Base-by-base conservation (phyloP, 106 monocot species). In the Iris macrosiphon region DNA sequence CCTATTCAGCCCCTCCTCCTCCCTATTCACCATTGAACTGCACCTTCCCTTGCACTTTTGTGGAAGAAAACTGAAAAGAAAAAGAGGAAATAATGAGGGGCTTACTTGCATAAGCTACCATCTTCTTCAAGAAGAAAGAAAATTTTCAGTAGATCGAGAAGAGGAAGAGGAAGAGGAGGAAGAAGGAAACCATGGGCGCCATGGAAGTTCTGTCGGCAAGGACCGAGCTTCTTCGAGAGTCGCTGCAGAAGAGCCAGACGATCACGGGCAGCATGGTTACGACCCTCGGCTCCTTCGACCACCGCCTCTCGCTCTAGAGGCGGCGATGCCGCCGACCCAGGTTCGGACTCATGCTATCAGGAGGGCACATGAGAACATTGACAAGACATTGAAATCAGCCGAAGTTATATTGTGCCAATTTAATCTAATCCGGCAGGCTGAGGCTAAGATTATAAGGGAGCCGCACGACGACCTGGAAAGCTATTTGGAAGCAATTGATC, bases 391-490 rank as follows among this genome's bases (percentile, higher is more conserved):
- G 51, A 81, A 73, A 62, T 38, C 70, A 13, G 70, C 80, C 2
- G 86, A 81, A 38, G 59, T 70, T 38, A 81, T 86, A 18, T 54
- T 86, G 24, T 7, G 14, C 3, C 86, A 81, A 32, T 86, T 86
- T 39, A 77, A 86, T 55, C 69, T 81, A 52, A 60, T 62, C 9
- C 77, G 86, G 59, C 31, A 82, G 83, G 76, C 79, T 18, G 88
- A 88, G 69, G 72, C 75, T 42, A 79, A 65, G 40, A 76, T 88
- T 66, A 45, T 79, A 51, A 76, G 52, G 61, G 88, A 83, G 13
- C 83, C 83, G 5, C 83, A 79, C 52, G 88, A 88, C 49, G 83
- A 88, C 45, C 31, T 88, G 17, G 88, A 88, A 50, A 74, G 83
- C 57, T 89, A 76, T 53, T 40, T 89, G 51, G 76, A 76, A 57